These are phyloP conservation scores for Thraustochytrium striatum DNA, from an alignment of 352 stramenopile species.

Conservation along the genomic window DNA sequence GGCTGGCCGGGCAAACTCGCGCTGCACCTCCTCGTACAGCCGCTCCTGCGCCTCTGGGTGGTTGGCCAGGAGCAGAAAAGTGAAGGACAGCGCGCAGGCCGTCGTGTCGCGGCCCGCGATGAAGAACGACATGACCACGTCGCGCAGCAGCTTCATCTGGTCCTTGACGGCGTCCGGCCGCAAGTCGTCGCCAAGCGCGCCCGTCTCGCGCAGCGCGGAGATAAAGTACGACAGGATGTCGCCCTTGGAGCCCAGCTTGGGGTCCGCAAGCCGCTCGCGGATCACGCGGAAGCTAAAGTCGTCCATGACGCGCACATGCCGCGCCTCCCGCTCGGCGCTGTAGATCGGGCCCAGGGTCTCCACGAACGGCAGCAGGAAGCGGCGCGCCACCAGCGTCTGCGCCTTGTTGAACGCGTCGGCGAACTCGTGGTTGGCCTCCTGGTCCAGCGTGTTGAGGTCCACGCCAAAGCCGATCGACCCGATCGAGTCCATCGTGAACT, in stretches of 20 bases:
- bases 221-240: slow-evolving; percentile 60
- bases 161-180: slow-evolving; percentile 22
- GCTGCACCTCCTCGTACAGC: slow-evolving; percentile 59
- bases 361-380: slow-evolving; percentile 57
- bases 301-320: slow-evolving; percentile 45
- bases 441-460: slow-evolving; percentile 56
- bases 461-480: slow-evolving; percentile 67
- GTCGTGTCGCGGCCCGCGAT: slow-evolving; percentile 69
- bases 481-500: slow-evolving; percentile 66
- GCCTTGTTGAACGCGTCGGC: slow-evolving; percentile 61
- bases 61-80: slow-evolving; percentile 60
- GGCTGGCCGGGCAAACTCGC: slow-evolving; percentile 54
- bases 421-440: slow-evolving; percentile 59
- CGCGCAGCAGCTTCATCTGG: slow-evolving; percentile 60
- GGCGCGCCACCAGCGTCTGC: slow-evolving; percentile 54
- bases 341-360: slow-evolving; percentile 16
- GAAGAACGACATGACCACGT: slow-evolving; percentile 70
- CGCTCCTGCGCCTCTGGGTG: slow-evolving; percentile 60
- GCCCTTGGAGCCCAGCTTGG: slow-evolving; percentile 54
- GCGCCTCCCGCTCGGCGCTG: background rate
- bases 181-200: background rate
- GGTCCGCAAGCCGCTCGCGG: slow-evolving; percentile 44
- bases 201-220: slow-evolving; percentile 42
- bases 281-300: slow-evolving; percentile 47
- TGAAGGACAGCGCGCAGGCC: slow-evolving; percentile 66